Percentiles rank a stretch among this genome's conserved stretches.
Conservation (phyloP, 179 eudicot species). For the Spergularia azorica region DNA sequence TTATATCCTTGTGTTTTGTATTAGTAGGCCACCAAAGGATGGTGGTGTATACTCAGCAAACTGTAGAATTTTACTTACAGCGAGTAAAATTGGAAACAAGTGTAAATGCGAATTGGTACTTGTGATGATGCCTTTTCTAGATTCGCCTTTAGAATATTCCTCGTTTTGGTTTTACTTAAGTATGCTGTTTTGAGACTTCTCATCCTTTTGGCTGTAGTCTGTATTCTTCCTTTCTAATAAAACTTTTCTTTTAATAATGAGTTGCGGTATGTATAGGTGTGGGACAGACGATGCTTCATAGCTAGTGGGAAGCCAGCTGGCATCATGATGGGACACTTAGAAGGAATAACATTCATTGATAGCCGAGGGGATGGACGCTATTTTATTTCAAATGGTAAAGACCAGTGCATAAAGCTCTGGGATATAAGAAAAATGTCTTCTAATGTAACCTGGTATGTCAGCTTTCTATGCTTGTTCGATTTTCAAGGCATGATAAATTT, state of each 20-base stretch:
- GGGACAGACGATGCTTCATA: slow-evolving; percentile 90
- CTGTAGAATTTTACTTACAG: too few species aligned
- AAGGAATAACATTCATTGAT: slow-evolving; percentile 86
- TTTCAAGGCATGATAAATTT: background rate
- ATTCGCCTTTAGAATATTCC: background rate
- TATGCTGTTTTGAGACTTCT: background rate
- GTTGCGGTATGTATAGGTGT: slow-evolving; percentile 51
- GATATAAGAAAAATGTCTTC: slow-evolving; percentile 92
- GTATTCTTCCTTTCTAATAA: background rate
- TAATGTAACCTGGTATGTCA: slow-evolving; percentile 49
- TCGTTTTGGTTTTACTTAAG: background rate
- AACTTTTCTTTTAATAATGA: background rate
- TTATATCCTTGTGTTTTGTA: too few species aligned
- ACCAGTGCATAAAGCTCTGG: slow-evolving; percentile 87
- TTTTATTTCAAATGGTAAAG: slow-evolving; percentile 93
- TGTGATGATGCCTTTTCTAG: background rate
- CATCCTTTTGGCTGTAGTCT: background rate
- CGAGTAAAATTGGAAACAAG: background rate
- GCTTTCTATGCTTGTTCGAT: background rate
- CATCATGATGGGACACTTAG: slow-evolving; percentile 72
- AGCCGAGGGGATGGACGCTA: slow-evolving; percentile 95
- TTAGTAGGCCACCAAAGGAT: too few species aligned
- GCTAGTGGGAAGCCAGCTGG: slow-evolving; percentile 65
- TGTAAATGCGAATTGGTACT: background rate
- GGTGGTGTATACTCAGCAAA: too few species aligned